Evolutionary conservation across 2,329 filamentous ascomycete species (phyloP), one percentile per base, ranked within the genome.

Genomic region (Alternaria dauci): DNA sequence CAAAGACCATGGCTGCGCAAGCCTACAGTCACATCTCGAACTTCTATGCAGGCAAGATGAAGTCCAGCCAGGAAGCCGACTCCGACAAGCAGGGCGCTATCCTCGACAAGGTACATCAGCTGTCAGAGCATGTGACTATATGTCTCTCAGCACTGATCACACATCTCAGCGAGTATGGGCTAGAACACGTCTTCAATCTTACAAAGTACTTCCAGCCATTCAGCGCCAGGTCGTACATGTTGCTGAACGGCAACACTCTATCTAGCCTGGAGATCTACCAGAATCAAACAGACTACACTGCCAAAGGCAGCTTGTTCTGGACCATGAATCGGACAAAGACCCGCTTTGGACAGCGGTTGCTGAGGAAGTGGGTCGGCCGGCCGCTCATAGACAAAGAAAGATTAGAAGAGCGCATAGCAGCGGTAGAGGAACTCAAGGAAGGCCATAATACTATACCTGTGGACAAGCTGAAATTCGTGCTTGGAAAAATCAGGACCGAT

Each of bases 181-280:
- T 99, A 20, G 91, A 98, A 77, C 93, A 98, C 81, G 92, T 99
- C 54, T 97, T 99, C 70, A 91, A 97, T 72, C 82, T 99, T 43
- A 98, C 95, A 2, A 97, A 96, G 71, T 97, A 98, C 80, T 99
- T 99, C 73, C 91, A 97, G 69, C 93, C 93, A 2, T 99, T 99
- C 80, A 97, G 92, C 69, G 92, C 94, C 8, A 86, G 94, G 38
- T 94, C 94, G 14, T 94, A 98, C 74, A 98, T 99, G 95, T 84
- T 98, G 4, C 83, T 99, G 61, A 97, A 96, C 74, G 95, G 94
- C 44, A 99, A 97, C 55, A 97, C 94, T 0, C 82, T 99, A 38
- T 94, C 93, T 50, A 97, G 93, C 71, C 85, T 99, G 12, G 95
- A 99, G 76, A 93, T 99, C 2, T 99, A 97, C 75, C 91, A 94